These are phyloP conservation scores for Zalerion maritima DNA, from an alignment of 495 filamentous ascomycete species.

Conservation along the genomic window DNA sequence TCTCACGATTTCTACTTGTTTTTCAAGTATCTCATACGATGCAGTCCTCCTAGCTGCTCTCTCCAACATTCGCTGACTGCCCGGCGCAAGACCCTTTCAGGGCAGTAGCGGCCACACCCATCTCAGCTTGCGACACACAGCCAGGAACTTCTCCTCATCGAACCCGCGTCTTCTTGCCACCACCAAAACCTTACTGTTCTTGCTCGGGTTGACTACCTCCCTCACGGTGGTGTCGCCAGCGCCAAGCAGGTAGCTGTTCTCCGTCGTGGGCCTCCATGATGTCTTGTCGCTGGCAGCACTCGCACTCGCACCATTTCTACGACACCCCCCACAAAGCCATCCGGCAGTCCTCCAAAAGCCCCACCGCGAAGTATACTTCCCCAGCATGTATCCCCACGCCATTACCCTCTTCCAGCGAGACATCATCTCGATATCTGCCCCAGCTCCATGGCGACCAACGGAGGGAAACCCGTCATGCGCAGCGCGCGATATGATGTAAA, in stretches of 20 bases:
- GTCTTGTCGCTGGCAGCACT: too few species aligned
- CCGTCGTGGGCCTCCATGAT: too few species aligned
- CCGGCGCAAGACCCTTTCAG: too few species aligned
- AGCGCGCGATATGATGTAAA: constrained; percentile 34
- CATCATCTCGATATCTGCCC: too few species aligned
- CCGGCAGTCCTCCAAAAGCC: constrained; percentile 30
- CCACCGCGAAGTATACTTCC: constrained; percentile 36
- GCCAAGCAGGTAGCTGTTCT: too few species aligned
- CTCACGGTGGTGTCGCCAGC: constrained; percentile 15
- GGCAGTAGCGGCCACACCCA: constrained; percentile 29
- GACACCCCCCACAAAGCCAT: constrained; percentile 25
- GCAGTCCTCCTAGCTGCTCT: too few species aligned
- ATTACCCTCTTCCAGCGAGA: too few species aligned
- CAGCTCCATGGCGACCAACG: too few species aligned
- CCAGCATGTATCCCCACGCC: constrained; percentile 34
- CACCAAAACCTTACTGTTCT: constrained; percentile 29
- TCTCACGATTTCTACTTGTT: too few species aligned
- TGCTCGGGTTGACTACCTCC: constrained; percentile 38
- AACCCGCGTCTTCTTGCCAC: constrained; percentile 32
- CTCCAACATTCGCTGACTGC: too few species aligned
- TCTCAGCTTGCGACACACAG: constrained; percentile 20
- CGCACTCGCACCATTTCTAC: too few species aligned
- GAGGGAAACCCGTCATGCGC: constrained; percentile 22
- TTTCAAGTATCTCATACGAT: too few species aligned
- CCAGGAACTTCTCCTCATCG: constrained; percentile 22